Evolutionary conservation across 306 rosid genomes (phyloP).

Genomic region (Vigna unguiculata): DNA sequence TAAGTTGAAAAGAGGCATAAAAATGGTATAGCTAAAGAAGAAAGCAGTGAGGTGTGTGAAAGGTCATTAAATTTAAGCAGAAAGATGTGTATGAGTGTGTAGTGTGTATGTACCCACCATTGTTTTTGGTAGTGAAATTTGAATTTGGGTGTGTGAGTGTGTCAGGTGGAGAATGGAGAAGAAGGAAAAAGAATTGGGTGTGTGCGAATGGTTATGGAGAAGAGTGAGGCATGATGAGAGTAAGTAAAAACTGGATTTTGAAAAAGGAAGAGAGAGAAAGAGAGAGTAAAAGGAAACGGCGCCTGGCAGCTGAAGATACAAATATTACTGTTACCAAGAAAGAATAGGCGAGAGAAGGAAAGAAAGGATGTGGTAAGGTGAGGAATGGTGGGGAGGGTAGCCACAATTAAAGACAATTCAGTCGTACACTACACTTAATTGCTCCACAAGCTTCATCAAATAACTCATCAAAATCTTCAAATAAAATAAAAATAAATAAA

Average conservation of each 20-base stretch:
- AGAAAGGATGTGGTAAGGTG: constrained; percentile 18
- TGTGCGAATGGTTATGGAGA: constrained; percentile 43
- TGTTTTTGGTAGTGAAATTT: background rate
- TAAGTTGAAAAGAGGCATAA: background rate
- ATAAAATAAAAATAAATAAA: background rate
- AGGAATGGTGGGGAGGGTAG: constrained; percentile 40
- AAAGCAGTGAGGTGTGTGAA: background rate
- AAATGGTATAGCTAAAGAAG: background rate
- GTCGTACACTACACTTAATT: constrained; percentile 31
- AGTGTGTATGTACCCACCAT: constrained; percentile 56
- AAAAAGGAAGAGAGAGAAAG: constrained; percentile 47
- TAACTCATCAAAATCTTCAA: background rate
- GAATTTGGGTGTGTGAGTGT: constrained; percentile 15
- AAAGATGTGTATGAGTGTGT: background rate
- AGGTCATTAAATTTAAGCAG: background rate
- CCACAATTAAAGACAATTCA: constrained; percentile 46
- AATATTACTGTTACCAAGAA: constrained; percentile 65
- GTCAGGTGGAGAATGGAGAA: background rate
- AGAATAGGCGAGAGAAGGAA: constrained; percentile 30
- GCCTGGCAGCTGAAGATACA: constrained; percentile 58
- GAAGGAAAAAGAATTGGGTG: constrained; percentile 12
- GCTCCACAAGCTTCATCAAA: constrained; percentile 15
- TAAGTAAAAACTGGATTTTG: constrained; percentile 49
- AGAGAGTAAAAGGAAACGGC: constrained; percentile 58
- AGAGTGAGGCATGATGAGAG: constrained; percentile 49